Evolutionary conservation across 164 flowering plant genomes (phyloP).

Genomic region (Litsea cubeba): DNA sequence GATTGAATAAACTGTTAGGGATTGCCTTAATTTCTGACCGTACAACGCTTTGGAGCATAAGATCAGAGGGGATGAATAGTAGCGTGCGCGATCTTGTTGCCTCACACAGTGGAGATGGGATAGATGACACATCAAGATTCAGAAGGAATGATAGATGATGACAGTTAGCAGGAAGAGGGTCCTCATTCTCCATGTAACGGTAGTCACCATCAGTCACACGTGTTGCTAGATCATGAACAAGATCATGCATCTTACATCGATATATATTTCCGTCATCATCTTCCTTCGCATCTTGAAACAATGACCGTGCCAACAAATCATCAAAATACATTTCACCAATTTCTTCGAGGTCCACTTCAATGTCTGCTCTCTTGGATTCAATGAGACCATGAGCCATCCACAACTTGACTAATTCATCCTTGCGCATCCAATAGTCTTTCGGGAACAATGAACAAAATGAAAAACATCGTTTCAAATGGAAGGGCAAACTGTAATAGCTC

Average conservation of each 20-base stretch:
- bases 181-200: neutral
- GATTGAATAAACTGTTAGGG: neutral
- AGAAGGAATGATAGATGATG: neutral
- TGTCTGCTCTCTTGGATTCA: neutral
- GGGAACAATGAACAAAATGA: slow-evolving; percentile 23
- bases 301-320: slow-evolving; percentile 10
- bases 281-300: neutral
- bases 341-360: slow-evolving; percentile 4
- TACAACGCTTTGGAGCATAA: too few relatives aligned
- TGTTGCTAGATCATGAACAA: slow-evolving; percentile 9
- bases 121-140: neutral
- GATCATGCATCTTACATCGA: slow-evolving; percentile 8
- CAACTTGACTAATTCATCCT: slow-evolving; percentile 10
- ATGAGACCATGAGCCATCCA: slow-evolving; percentile 21
- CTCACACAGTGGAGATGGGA: neutral
- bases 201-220: neutral
- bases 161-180: neutral
- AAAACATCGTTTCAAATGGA: slow-evolving; percentile 16
- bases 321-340: slow-evolving; percentile 12
- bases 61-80: too few relatives aligned
- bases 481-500: slow-evolving; percentile 16
- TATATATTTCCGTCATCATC: neutral
- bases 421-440: slow-evolving; percentile 2
- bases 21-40: neutral
- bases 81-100: too few relatives aligned